Evolutionary conservation across 78 protist species (phyloP), one percentile per base, ranked within the genome.

Genomic region (Salpingoeca rosetta): DNA sequence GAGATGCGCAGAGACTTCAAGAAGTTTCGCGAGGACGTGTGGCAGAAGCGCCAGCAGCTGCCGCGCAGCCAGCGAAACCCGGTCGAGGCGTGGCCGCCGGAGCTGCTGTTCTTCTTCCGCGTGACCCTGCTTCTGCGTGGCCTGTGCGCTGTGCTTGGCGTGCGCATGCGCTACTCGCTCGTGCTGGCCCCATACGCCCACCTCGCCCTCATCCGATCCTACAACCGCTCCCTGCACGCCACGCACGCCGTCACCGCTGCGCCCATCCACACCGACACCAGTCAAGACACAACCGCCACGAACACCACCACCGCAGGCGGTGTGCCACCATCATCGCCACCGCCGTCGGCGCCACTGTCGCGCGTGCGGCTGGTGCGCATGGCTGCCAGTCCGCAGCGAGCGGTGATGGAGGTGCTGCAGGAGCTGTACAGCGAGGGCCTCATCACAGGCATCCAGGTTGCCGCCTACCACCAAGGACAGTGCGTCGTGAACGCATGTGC

Each of bases 71-170:
- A 83, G 80, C 85, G 85, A n/a, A 41, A 38, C 28, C 85, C 85
- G 3, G 45, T 83, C 77, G 85, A 83, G 43, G 78, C 85, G 22
- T 83, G 80, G 77, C 85, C 85, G 38, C 80, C 38, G 17, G 77
- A 43, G 45, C 76, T 83, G 38, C 36, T 83, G 44, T 83, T 83
- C 85, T 83, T 83, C 57, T 72, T 57, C 39, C 85, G 85, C 77
- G 85, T 83, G 39, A 57, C 57, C 11, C n/a, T 38, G 0, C 57
- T 83, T 11, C 57, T 83, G 27, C 85, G 85, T 39, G 85, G 85
- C 10, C 57, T 83, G 56, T 41, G 78, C 36, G 37, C 73, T 37
- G 40, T 24, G 37, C 43, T 83, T 25, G 41, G 56, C 24, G 57
- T 73, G 28, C 40, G 78, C 57, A 35, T 83, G 45, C 76, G 75